These are phyloP conservation scores for Silene uniflora DNA, from an alignment of 148 eudicot species.

Conservation along the genomic window DNA sequence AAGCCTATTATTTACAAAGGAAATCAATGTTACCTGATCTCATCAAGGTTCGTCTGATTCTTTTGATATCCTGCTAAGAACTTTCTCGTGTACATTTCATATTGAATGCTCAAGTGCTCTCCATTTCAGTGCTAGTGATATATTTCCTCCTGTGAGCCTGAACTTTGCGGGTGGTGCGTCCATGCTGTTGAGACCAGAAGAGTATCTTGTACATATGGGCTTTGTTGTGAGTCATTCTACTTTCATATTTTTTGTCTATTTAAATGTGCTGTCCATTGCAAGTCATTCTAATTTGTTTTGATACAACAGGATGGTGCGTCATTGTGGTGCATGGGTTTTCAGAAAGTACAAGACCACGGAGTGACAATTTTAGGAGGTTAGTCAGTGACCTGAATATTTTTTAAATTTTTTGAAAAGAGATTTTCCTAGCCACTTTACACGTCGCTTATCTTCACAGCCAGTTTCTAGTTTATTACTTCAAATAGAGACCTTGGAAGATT, in stretches of 20 bases:
- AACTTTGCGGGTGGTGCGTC: slow-evolving; percentile 91
- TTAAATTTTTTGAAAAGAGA: too few relatives aligned
- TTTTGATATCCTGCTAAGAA: not conserved
- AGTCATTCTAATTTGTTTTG: not conserved
- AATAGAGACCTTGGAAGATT: not conserved
- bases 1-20: slow-evolving; percentile 57
- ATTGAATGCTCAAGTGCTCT: slow-evolving; percentile 4
- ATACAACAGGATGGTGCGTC: slow-evolving; percentile 73
- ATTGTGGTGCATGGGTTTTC: slow-evolving; percentile 94
- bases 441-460: not conserved
- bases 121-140: slow-evolving; percentile 46
- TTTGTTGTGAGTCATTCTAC: slow-evolving; percentile 58
- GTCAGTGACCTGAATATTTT: slow-evolving; percentile 13
- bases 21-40: slow-evolving; percentile 65
- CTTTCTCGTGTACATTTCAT: not conserved
- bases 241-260: not conserved
- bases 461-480: not conserved
- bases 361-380: slow-evolving; percentile 87
- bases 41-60: slow-evolving; percentile 45
- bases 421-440: not conserved
- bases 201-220: slow-evolving; percentile 73
- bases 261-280: not conserved
- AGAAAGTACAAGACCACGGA: slow-evolving; percentile 66
- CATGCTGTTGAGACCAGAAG: slow-evolving; percentile 70
- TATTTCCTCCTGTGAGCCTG: slow-evolving; percentile 73